Evolutionary conservation across 805 yeast species (phyloP).

Genomic region (Suhomyces vadensis): DNA sequence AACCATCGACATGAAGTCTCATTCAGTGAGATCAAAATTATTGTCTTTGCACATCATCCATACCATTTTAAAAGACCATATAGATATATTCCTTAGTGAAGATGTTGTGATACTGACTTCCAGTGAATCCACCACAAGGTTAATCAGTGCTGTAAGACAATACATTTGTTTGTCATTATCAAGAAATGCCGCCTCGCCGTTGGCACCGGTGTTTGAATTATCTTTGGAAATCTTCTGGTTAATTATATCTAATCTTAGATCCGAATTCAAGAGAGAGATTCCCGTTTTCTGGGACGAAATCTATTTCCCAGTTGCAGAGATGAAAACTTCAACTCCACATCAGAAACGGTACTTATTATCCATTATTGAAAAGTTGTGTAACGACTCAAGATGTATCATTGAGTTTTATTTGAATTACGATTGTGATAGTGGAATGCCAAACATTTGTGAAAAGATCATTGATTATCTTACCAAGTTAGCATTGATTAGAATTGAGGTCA

Average conservation of each 20-base stretch:
- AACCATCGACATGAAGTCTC: conserved; percentile 81
- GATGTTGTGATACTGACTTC: conserved; percentile 54
- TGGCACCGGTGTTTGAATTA: conserved; percentile 89
- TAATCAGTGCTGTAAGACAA: conserved; percentile 80
- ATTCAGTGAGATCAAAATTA: conserved; percentile 87
- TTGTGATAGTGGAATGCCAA: conserved; percentile 80
- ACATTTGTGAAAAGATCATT: conserved; percentile 79
- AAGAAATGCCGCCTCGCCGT: conserved; percentile 88
- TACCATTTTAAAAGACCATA: conserved; percentile 80
- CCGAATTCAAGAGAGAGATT: conserved; percentile 87
- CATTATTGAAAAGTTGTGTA: conserved; percentile 77
- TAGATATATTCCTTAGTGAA: conserved; percentile 71
- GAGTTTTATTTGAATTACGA: conserved; percentile 95
- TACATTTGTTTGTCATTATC: conserved; percentile 80
- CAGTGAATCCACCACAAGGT: conserved; percentile 52
- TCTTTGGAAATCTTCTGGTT: conserved; percentile 94
- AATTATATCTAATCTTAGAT: conserved; percentile 75
- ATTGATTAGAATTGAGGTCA: conserved; percentile 66
- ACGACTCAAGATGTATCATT: conserved; percentile 86
- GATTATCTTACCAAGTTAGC: conserved; percentile 76
- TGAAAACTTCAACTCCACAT: conserved; percentile 87
- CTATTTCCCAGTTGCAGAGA: conserved; percentile 90
- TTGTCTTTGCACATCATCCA: conserved; percentile 86
- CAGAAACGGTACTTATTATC: conserved; percentile 86
- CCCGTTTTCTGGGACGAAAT: conserved; percentile 92